Base-by-base conservation (phyloP, 108 stramenopile species). In the Bacterosira constricta region DNA sequence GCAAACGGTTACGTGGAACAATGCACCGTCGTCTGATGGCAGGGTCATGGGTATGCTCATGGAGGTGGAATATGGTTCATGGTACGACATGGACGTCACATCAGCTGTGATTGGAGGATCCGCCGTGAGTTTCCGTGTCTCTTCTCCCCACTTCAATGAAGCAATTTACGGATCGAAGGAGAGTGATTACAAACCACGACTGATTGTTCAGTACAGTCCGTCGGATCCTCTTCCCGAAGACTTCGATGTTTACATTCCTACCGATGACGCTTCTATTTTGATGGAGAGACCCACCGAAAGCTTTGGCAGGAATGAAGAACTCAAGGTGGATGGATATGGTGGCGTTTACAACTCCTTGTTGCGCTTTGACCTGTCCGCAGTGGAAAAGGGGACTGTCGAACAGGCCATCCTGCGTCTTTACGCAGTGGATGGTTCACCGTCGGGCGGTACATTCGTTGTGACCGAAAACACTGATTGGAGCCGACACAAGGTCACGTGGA, bases 51-150 rank as follows among this genome's bases (percentile, higher is more conserved):
- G 76, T n/a, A 64, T 68, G 12, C 21, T 77, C 13, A 21, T 44
- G 4, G 76, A 77, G 31, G 67, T 69, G 10, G 76, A 77, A 58
- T 54, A 55, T 35, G 76, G 76, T 0, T 69, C 76, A 25, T 77
- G 76, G 76, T 77, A 77, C 45, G 68, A 77, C 26, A 47, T 77
- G 10, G 76, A 77, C 51, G 76, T 69, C 11, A 77, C 76, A 23
- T 63, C 61, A 58, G 76, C 76, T 39, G 68, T 77, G 59, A 64
- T 69, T 20, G 76, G 76, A 26, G 76, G 76, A 25, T n/a, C 51
- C 21, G 56, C 68, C 30, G 76, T 70, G 13, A 77, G 76, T 52
- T 77, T 77, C 46, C 76, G 76, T 39, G 63, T 77, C 26, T 77
- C 76, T 6, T 77, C 76, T 44, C 76, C 76, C 6, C 68, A 77